phyloP scores from a whole-genome alignment of 805 yeast species.

The Schwanniomyces sp. region DNA sequence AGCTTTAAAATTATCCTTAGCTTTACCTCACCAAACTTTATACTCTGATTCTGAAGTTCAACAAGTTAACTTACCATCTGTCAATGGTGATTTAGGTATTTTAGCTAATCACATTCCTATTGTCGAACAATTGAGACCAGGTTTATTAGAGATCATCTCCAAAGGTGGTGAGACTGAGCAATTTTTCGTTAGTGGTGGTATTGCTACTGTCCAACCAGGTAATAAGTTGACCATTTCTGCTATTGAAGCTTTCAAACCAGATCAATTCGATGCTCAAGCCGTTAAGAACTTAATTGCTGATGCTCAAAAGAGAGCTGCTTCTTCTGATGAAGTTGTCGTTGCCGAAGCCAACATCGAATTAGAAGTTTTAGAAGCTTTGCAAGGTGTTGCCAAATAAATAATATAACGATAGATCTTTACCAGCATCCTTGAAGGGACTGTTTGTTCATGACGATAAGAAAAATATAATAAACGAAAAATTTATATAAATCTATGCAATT shows the following conservation, averaged over 20 bases:
- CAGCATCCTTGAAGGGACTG: constrained; percentile 5
- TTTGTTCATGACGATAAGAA: constrained; percentile 4
- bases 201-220: constrained; percentile 94
- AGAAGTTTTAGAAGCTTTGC: constrained; percentile 94
- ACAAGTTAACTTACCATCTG: constrained; percentile 93
- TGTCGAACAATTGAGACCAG: constrained; percentile 95
- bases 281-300: constrained; percentile 82
- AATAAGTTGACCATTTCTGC: constrained; percentile 88
- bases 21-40: constrained; percentile 83
- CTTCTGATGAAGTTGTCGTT: constrained; percentile 83
- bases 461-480: constrained; percentile 1
- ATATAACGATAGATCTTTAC: constrained; percentile 1
- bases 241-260: constrained; percentile 91
- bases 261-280: constrained; percentile 77
- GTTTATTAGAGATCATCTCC: constrained; percentile 89
- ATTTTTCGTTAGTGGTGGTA: constrained; percentile 93
- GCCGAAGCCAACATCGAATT: constrained; percentile 95
- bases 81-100: constrained; percentile 95
- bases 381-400: constrained; percentile 69
- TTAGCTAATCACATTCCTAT: constrained; percentile 97
- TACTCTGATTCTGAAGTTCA: constrained; percentile 55
- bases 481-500: constrained; percentile 3
- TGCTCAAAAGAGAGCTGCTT: constrained; percentile 86
- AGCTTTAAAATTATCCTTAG: constrained; percentile 81
- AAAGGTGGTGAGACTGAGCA: constrained; percentile 68